Evolutionary conservation across 2,329 filamentous ascomycete species (phyloP).

Genomic region (Arthrobotrys sphaeroides): DNA sequence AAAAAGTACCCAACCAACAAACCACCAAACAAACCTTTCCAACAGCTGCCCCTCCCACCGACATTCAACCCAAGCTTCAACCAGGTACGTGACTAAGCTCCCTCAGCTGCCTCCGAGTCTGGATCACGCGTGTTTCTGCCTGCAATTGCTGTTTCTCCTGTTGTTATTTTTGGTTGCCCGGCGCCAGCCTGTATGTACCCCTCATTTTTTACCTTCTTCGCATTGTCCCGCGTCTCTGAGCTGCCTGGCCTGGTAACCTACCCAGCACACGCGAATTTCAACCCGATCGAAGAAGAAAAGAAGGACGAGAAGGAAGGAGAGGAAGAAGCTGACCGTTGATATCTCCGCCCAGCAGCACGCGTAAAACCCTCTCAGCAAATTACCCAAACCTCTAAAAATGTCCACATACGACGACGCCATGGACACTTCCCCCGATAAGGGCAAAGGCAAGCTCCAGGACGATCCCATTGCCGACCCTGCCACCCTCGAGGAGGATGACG

Average conservation of each 20-base stretch:
- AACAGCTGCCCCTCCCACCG: not conserved
- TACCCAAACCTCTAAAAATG: constrained; percentile 14
- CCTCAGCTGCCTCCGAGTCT: not conserved
- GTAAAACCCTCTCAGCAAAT: not conserved
- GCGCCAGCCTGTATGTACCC: not conserved
- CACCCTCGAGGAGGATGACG: constrained; percentile 21
- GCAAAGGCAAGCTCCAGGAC: constrained; percentile 42
- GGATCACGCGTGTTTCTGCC: not conserved
- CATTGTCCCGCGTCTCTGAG: constrained; percentile 1
- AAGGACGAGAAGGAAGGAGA: not conserved
- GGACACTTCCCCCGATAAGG: constrained; percentile 46
- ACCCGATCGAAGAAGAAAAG: not conserved
- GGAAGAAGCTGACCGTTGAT: not conserved
- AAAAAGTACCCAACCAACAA: not conserved
- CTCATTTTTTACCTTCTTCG: constrained; percentile 6
- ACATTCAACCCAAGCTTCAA: constrained; percentile 10
- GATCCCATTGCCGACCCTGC: constrained; percentile 20
- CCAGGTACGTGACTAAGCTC: constrained; percentile 1
- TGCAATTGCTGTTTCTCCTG: constrained; percentile 1
- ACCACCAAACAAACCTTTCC: not conserved
- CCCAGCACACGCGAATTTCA: not conserved
- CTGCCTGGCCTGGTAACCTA: not conserved
- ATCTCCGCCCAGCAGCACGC: constrained; percentile 9
- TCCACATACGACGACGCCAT: constrained; percentile 50
- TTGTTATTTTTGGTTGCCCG: not conserved